Base-by-base conservation (phyloP, 768 basidiomycete genomes). In the Naganishia kalamii region DNA sequence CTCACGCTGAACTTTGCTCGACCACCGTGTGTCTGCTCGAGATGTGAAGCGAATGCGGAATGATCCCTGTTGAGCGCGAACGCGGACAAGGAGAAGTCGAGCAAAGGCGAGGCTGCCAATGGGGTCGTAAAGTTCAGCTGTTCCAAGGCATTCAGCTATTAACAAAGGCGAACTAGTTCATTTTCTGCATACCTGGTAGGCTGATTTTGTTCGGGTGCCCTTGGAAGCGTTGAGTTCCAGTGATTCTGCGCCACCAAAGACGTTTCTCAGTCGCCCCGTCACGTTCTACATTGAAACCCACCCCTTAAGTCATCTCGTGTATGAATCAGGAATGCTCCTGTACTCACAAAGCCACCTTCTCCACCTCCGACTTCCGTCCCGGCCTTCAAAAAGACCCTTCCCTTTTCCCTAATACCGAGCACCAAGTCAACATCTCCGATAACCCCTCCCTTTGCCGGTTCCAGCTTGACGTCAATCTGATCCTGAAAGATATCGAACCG, bases 361-460 rank as follows among this genome's bases (percentile, higher is more conserved):
- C 87, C 88, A 66, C 94, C 92, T 3, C 96, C 94, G 6, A 97
- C 81, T 72, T 97, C 92, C 3, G 93, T 97, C 4, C 89, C 83
- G 2, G 87, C 89, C 68, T 88, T 89, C 7, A 93, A 71, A 70
- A 83, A 90, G 70, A 87, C 85, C 40, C 89, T 81, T 5, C 89
- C 85, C 63, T 84, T 84, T 77, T 97, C 93, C 43, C 83, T 77
- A 47, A 90, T 83, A 12, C 62, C 69, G 41, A 77, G 40, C 1
- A 76, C 71, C 49, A 77, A 49, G 47, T 77, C 75, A 2, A 77
- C 68, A 59, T 77, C 75, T 23, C 75, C 75, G n/a, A 68, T 51
- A 47, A 75, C 74, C 11, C 75, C 75, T 27, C 74, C 75, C 29
- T 67, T 54, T 17, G 61, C 70, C 8, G 73, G 73, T 65, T 84